Evolutionary conservation across 139 green algal genomes (phyloP), one percentile per base, ranked within the genome.

Genomic region (Tetraselmis chui): DNA sequence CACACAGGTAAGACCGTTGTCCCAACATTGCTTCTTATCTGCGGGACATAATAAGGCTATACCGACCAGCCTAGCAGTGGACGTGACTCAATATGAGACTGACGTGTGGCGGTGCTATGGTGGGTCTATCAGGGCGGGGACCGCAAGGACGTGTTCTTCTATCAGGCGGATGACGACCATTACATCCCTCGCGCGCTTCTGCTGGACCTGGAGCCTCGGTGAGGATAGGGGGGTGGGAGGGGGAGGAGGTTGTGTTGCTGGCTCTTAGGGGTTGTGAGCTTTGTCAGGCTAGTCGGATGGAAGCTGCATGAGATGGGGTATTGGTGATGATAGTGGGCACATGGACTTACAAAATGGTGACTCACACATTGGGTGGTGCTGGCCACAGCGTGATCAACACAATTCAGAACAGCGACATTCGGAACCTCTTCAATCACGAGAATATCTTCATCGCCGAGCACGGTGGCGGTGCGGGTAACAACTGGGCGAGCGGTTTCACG

Each of bases 141-240:
- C 86, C 88, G 97, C 23, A 99, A 99, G 79, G 97, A 99, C 78
- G 95, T 99, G 11, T 99, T 99, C 86, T 99, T 99, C 88, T 99
- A 99, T 85, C 97, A 99, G 83, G 97, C 97, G 29, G 97, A 99
- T 79, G 97, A 99, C 76, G 95, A 99, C 79, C 95, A 98, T 59
- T 99, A 98, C 84, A 93, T 99, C 5, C 97, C 97, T 0, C 89
- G 97, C 18, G 95, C 97, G 1, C 90, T 99, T 32, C 90, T 99
- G 29, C 85, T 99, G 0, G 97, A 99, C 83, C 89, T 99, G 11
- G 97, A 99, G 84, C 97, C 97, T 2, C 86, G 94, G 93, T 93
- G 79, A 25, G 59, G 45, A 67, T 25, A 67, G 45, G 45, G 45
- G 45, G 45, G 45, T 5, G 45, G 45, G 45, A 18, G 45, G 45